These are phyloP conservation scores for Cercophora newfieldiana DNA, from an alignment of 495 filamentous ascomycete species.

Conservation along the genomic window DNA sequence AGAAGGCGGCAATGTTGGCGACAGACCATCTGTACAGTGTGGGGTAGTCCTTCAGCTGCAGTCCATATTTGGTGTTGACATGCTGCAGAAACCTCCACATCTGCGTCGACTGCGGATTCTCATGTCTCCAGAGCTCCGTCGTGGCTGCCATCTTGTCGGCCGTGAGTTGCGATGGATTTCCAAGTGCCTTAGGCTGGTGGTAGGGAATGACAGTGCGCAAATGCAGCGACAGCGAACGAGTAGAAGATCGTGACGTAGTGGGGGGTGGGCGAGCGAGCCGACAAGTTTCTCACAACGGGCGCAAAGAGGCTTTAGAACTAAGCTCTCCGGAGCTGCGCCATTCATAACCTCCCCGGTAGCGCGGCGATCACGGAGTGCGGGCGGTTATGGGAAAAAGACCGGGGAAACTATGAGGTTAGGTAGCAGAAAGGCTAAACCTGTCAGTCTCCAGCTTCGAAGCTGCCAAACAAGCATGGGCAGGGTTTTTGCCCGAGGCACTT, in stretches of 20 bases:
- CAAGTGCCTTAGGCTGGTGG: neutral
- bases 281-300: neutral
- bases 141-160: slow-evolving; percentile 33
- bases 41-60: slow-evolving; percentile 64
- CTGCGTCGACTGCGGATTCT: slow-evolving; percentile 62
- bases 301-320: neutral
- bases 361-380: neutral
- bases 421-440: neutral
- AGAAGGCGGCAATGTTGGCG: slow-evolving; percentile 71
- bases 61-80: slow-evolving; percentile 65
- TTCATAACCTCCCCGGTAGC: neutral
- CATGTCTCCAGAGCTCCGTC: slow-evolving; percentile 74
- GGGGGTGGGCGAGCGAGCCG: neutral
- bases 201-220: neutral
- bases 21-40: slow-evolving; percentile 83
- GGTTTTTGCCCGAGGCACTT: slow-evolving; percentile 11
- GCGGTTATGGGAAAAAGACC: neutral
- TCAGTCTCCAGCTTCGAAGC: neutral
- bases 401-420: neutral
- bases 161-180: neutral
- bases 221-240: neutral
- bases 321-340: neutral
- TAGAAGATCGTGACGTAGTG: neutral
- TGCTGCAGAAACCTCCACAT: slow-evolving; percentile 70
- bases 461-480: neutral